Percentiles rank a stretch among this genome's conserved stretches.
Evolutionary conservation across 345 rosid species (phyloP).

Genomic region (Moringa oleifera): DNA sequence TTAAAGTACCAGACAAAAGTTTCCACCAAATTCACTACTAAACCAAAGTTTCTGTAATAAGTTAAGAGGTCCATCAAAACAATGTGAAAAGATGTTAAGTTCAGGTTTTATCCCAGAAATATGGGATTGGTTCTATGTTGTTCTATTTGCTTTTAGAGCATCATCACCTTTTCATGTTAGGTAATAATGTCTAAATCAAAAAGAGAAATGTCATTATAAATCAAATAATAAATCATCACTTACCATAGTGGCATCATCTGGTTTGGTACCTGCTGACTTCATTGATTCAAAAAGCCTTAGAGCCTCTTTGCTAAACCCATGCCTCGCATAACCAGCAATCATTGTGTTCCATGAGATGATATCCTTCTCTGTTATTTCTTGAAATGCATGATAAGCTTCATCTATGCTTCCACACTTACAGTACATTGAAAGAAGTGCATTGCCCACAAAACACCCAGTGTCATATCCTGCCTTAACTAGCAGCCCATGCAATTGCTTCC

Average conservation of each 20-base stretch:
- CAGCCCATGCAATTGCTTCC: slow-evolving; percentile 61
- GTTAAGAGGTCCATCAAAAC: background rate
- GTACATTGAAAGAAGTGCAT: slow-evolving; percentile 66
- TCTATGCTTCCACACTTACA: slow-evolving; percentile 70
- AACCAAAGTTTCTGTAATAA: background rate
- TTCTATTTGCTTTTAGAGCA: background rate
- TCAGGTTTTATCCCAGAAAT: background rate
- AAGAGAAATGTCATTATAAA: background rate
- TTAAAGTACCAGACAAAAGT: background rate
- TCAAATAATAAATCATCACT: slow-evolving; percentile 3
- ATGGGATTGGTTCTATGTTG: background rate
- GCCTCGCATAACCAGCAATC: slow-evolving; percentile 64
- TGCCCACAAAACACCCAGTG: slow-evolving; percentile 58
- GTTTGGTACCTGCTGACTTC: slow-evolving; percentile 46
- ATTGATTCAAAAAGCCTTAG: slow-evolving; percentile 49
- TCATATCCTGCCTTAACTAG: slow-evolving; percentile 60
- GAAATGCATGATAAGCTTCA: slow-evolving; percentile 48
- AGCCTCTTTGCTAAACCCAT: slow-evolving; percentile 58
- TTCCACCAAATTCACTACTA: background rate
- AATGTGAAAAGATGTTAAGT: background rate
- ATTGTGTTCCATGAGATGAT: slow-evolving; percentile 67
- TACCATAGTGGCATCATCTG: slow-evolving; percentile 64
- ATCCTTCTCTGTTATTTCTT: slow-evolving; percentile 55
- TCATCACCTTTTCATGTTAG: background rate
- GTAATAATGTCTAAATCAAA: background rate